Conservation (phyloP, 2,329 filamentous ascomycete genomes). For the Clarireedia sp. region DNA sequence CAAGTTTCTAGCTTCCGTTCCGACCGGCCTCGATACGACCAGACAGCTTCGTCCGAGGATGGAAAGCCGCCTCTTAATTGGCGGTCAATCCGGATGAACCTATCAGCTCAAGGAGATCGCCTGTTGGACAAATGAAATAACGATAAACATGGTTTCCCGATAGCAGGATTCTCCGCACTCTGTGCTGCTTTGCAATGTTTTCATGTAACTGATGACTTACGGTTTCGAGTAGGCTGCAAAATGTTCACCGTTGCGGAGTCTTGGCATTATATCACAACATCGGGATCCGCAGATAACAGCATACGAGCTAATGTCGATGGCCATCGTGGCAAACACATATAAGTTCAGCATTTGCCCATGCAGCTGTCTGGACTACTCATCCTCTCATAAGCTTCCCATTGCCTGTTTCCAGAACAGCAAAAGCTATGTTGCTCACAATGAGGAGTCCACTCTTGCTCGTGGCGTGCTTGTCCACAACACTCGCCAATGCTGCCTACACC, state of each 20-base stretch:
- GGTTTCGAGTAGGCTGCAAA: background rate
- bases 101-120: background rate
- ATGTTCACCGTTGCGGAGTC: background rate
- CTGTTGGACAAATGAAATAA: slow-evolving; percentile 2
- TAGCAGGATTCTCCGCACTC: slow-evolving; percentile 1
- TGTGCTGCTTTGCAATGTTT: background rate
- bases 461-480: background rate
- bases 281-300: background rate
- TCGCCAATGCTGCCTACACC: slow-evolving; percentile 8
- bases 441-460: slow-evolving; percentile 1
- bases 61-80: background rate
- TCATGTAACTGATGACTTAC: background rate
- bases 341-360: background rate
- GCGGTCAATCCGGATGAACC: background rate
- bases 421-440: slow-evolving; percentile 7
- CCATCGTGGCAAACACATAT: background rate
- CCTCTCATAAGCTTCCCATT: background rate
- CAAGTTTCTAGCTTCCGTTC: background rate
- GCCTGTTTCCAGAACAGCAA: background rate
- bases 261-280: slow-evolving; percentile 4
- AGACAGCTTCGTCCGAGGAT: background rate
- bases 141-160: background rate
- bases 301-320: background rate
- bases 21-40: background rate
- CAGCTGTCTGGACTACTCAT: background rate